A percentile compares a stretch with the other conserved stretches of the same genome.
Conservation (phyloP, 2,329 filamentous ascomycete genomes). For the Parafenestella ontariensis region DNA sequence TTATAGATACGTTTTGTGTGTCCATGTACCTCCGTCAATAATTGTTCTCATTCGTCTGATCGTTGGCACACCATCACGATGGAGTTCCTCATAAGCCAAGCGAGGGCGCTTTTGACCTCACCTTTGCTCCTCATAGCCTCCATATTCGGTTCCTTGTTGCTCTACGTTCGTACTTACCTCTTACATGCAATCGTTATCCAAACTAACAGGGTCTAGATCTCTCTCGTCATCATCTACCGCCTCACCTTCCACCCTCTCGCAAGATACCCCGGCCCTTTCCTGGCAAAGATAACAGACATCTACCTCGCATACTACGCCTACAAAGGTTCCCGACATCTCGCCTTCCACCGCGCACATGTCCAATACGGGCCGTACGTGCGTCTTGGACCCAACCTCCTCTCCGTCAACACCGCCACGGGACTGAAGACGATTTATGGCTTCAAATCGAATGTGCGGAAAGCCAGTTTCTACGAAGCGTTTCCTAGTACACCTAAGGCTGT, state of each 20-base stretch:
- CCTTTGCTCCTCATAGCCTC: constrained; percentile 35
- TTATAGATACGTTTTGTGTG: constrained; percentile 4
- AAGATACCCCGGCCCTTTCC: constrained; percentile 52
- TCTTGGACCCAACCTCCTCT: constrained; percentile 78
- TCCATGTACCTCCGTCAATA: constrained; percentile 11
- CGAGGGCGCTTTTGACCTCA: constrained; percentile 27
- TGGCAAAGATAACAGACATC: constrained; percentile 48
- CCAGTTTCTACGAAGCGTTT: constrained; percentile 58
- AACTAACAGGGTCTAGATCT: constrained; percentile 28
- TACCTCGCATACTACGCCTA: constrained; percentile 70
- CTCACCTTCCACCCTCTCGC: constrained; percentile 54
- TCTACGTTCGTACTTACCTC: constrained; percentile 33
- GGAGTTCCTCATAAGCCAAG: constrained; percentile 26
- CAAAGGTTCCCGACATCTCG: constrained; percentile 75
- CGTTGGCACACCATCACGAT: constrained; percentile 15
- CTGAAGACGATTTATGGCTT: constrained; percentile 59
- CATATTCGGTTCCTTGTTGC: constrained; percentile 27
- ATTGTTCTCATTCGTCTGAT: not conserved
- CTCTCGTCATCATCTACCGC: constrained; percentile 45
- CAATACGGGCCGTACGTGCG: constrained; percentile 77
- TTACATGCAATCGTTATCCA: not conserved
- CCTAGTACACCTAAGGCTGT: constrained; percentile 51
- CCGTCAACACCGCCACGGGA: constrained; percentile 71
- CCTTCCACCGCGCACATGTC: constrained; percentile 73
- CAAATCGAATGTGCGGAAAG: constrained; percentile 58